Evolutionary conservation across 352 stramenopile genomes (phyloP).

Genomic region (Pythium insidiosum): DNA sequence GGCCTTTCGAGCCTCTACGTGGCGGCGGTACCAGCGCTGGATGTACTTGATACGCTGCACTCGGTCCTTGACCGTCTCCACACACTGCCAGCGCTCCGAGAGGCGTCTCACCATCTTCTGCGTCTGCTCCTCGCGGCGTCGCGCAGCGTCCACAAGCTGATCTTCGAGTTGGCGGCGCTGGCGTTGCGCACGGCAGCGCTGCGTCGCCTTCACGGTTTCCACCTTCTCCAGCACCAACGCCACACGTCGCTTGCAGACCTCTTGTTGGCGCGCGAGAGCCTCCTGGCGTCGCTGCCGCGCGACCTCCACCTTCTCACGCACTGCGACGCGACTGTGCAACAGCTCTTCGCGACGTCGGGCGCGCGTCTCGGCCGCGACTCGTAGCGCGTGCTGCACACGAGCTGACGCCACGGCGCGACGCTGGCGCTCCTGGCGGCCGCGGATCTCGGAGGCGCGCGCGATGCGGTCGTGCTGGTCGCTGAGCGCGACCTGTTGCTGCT

Average conservation of each 20-base stretch:
- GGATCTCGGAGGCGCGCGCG: slow-evolving; percentile 38
- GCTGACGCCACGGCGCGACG: slow-evolving; percentile 29
- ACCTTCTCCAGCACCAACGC: slow-evolving; percentile 42
- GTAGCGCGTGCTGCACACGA: slow-evolving; percentile 47
- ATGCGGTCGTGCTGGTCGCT: slow-evolving; percentile 22
- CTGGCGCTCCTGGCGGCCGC: slow-evolving; percentile 28
- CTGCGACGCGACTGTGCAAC: slow-evolving; percentile 21
- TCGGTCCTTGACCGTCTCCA: slow-evolving; percentile 56
- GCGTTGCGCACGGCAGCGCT: slow-evolving; percentile 26
- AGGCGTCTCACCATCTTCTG: slow-evolving; percentile 41
- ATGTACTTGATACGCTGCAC: slow-evolving; percentile 59
- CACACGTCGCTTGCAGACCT: slow-evolving; percentile 34
- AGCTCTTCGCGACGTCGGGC: slow-evolving; percentile 37
- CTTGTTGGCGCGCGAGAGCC: slow-evolving; percentile 29
- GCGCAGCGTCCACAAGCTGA: slow-evolving; percentile 40
- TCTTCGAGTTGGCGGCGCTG: slow-evolving; percentile 26
- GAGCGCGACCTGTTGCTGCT: not conserved
- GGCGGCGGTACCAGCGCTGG: slow-evolving; percentile 62
- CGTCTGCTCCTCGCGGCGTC: slow-evolving; percentile 40
- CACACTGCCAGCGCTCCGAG: slow-evolving; percentile 53
- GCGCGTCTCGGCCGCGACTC: slow-evolving; percentile 40
- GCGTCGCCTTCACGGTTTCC: slow-evolving; percentile 34
- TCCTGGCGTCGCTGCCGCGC: slow-evolving; percentile 35
- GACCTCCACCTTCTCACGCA: slow-evolving; percentile 34
- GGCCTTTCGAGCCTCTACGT: slow-evolving; percentile 32